Evolutionary conservation across 768 basidiomycete genomes (phyloP), one percentile per base, ranked within the genome.

Genomic region (Pulveroboletus sp.): DNA sequence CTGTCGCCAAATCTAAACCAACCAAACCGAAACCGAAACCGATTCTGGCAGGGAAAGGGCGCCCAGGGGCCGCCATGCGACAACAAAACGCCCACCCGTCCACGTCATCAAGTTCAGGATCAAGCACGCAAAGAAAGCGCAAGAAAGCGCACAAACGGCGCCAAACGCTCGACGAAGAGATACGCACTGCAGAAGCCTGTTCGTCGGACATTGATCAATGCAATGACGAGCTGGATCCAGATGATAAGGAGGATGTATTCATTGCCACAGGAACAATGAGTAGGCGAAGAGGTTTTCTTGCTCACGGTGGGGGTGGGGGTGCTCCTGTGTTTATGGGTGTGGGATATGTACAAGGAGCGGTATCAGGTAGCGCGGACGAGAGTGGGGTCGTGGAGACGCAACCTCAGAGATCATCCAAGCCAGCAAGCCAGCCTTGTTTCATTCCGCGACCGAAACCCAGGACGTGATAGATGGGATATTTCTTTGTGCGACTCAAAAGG

Each of bases 231-330:
- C 50, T 70, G 10, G 65, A 63, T 6, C 30, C 65, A 17, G 81
- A 73, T 21, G 52, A 73, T 17, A 39, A 41, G n/a, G 30, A 85
- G 1, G 64, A 66, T 24, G 69, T 79, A 13, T 74, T 81, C 11
- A 65, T 72, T 2, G 84, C 77, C 15, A 73, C 78, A 2, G 85
- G 85, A 10, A 78, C 72, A 36, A 73, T 72, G 60, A 78, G 74
- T 44, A 79, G 75, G 57, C 71, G 67, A 15, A 69, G 62, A 5
- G 84, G 85, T 2, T 91, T 89, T 54, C 70, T 89, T 18, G 83
- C 85, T 4, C 83, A 80, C 58, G 88, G 88, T 11, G 88, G 89
- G 1, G 86, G 77, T 9, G 86, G 83, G 21, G 89, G 89, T 1
- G 50, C 61, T 1, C 83, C 87, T 1, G 82, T 91, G 10, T 80